Evolutionary conservation across 148 eudicot species (phyloP), one percentile per base, ranked within the genome.

Genomic region (Rheum nobile): DNA sequence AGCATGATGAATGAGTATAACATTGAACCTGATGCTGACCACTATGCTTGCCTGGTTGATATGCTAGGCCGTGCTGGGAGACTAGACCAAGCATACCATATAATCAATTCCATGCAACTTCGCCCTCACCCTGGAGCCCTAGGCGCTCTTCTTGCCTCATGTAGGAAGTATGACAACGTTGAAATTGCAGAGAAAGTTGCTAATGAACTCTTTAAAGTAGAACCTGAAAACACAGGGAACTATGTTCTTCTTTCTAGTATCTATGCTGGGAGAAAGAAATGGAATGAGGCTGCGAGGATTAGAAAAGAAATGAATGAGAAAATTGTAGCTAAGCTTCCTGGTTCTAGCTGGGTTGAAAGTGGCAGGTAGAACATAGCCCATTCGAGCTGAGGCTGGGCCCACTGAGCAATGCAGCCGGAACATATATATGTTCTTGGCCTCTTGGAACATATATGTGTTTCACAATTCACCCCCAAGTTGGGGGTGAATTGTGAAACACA

Each of bases 21-120:
- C 57, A 84, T 81, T 77, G 73, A 77, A 61, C 86, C 86, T 26
- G 82, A 79, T 69, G 84, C 78, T 9, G 86, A 84, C 52, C 86
- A 84, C 59, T 84, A 84, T 77, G 84, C 82, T 77, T 84, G 86
- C 55, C 8, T 79, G 29, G 77, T 84, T 72, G 84, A 84, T 77
- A 81, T 84, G 86, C 82, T 81, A 74, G 86, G 84, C n/a, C 83
- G 84, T 48, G 84, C 86, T 67, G 86, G 86, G 28, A 84, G 77
- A 67, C 79, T 84, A 12, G 80, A 81, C 39, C 84, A 81, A 70
- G 84, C 84, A 29, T 77, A 81, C 67, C 65, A 75, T 32, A 77
- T 75, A 50, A 63, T 84, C 32, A 75, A 75, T 65, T 75, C 77
- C 61, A 81, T 77, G 82, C 84, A 84, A 71, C 47, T 74, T 50